Evolutionary conservation across 2,329 filamentous ascomycete species (phyloP), one percentile per base, ranked within the genome.

Genomic region (Madurella fahalii): DNA sequence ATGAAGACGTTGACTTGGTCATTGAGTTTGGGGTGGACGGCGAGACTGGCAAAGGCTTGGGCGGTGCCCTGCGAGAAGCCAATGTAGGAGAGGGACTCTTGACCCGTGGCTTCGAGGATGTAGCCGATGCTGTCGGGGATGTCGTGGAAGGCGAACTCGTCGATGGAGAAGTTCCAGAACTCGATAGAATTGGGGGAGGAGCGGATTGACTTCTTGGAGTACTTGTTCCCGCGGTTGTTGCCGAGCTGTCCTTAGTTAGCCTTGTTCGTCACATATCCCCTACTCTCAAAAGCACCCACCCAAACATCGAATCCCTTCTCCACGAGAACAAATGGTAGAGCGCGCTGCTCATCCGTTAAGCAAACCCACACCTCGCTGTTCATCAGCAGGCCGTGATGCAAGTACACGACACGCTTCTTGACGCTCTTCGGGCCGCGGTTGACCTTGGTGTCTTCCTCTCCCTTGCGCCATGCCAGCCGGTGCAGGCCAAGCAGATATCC

Each of bases 301-400:
- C 94, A 99, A 61, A 97, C 93, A 75, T 99, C 94, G 65, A 95
- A 99, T 2, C 94, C 94, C 65, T 83, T 82, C 66, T 96, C 90
- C 0, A 95, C 90, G 42, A 99, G 77, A 62, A 88, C 82, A 68
- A 99, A 97, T 0, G 94, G 90, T 40, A 99, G 76, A 62, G 88
- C 93, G 63, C 92, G 82, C 70, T 95, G 82, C 63, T 86, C 85
- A 62, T 96, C 89, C 0, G 93, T 95, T 67, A 93, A 74, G 67
- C 90, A 95, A 9, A 97, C 90, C 94, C 94, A 99, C 34, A 99
- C 93, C 71, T 99, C 94, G 64, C 91, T 96, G 72, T 96, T 97
- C 94, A 99, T 99, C 67, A 99, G 81, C 54, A 99, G 79, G 9
- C 93, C 94, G 71, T 99, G 94, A 67, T 99, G 94, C 60, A 99